phyloP scores from a whole-genome alignment of 345 rosid species.

The Melaleuca quinquenervia region DNA sequence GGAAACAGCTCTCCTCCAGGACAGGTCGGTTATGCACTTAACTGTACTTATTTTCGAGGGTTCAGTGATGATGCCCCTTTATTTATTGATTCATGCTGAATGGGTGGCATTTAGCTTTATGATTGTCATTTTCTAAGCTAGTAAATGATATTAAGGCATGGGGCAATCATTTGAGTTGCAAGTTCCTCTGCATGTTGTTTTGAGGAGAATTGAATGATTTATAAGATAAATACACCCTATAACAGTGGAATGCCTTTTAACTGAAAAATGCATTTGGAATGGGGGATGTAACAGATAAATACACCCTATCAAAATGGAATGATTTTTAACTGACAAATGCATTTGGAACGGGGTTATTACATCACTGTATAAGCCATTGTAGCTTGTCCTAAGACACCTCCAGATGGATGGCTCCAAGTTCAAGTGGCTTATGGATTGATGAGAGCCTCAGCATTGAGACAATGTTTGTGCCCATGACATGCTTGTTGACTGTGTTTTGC shows the following conservation, averaged over 20 bases:
- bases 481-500: not conserved
- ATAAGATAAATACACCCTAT: not conserved
- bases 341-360: not conserved
- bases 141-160: not conserved
- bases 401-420: not conserved
- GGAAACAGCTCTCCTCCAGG: slow-evolving; percentile 49
- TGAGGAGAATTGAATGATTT: not conserved
- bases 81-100: not conserved
- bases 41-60: not conserved
- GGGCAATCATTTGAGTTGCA: not conserved
- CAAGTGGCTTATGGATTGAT: not conserved
- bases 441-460: not conserved
- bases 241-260: not conserved
- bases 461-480: not conserved
- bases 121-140: not conserved
- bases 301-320: not conserved
- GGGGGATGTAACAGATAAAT: not conserved
- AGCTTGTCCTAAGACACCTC: not conserved
- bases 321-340: not conserved
- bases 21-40: slow-evolving; percentile 37
- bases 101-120: not conserved
- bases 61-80: not conserved
- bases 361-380: not conserved
- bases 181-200: not conserved
- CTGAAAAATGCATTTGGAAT: not conserved